Evolutionary conservation across 805 yeast genomes (phyloP).

Genomic region (Isabelozyma pseudorhagii): DNA sequence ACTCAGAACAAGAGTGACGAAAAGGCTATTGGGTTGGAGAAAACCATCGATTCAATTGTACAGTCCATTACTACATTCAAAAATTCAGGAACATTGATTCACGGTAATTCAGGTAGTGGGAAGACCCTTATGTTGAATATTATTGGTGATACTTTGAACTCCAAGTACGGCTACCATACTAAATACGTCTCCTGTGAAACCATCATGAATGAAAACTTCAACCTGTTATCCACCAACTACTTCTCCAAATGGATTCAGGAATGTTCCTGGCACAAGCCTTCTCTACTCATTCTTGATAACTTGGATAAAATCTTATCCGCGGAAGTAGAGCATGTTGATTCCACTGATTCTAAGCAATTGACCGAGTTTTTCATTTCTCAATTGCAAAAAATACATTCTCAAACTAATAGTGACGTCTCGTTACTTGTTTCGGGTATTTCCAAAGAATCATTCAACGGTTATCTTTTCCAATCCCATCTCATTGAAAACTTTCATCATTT

Average conservation of each 20-base stretch:
- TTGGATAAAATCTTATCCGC: slow-evolving; percentile 70
- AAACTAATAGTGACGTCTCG: slow-evolving; percentile 46
- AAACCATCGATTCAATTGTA: slow-evolving; percentile 34
- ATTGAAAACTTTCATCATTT: slow-evolving; percentile 61
- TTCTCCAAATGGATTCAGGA: slow-evolving; percentile 43
- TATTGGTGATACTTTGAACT: slow-evolving; percentile 33
- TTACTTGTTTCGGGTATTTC: slow-evolving; percentile 62
- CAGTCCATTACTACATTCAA: slow-evolving; percentile 41
- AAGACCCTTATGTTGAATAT: slow-evolving; percentile 56
- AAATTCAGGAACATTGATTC: slow-evolving; percentile 55
- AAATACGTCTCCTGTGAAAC: slow-evolving; percentile 52
- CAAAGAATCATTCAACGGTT: slow-evolving; percentile 60
- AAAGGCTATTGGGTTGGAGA: slow-evolving; percentile 57
- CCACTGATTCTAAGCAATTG: slow-evolving; percentile 59
- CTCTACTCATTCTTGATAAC: slow-evolving; percentile 73
- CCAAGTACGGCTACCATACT: slow-evolving; percentile 42
- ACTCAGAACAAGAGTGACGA: slow-evolving; percentile 2
- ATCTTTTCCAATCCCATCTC: slow-evolving; percentile 64
- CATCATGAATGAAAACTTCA: slow-evolving; percentile 52
- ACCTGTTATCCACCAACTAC: slow-evolving; percentile 42
- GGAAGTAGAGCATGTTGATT: slow-evolving; percentile 58
- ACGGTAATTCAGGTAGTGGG: slow-evolving; percentile 82
- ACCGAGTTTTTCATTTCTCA: slow-evolving; percentile 54
- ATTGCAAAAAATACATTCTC: slow-evolving; percentile 41
- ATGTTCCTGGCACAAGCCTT: slow-evolving; percentile 75